phyloP scores from a whole-genome alignment of 768 basidiomycete species.

The Termitomyces heimii region DNA sequence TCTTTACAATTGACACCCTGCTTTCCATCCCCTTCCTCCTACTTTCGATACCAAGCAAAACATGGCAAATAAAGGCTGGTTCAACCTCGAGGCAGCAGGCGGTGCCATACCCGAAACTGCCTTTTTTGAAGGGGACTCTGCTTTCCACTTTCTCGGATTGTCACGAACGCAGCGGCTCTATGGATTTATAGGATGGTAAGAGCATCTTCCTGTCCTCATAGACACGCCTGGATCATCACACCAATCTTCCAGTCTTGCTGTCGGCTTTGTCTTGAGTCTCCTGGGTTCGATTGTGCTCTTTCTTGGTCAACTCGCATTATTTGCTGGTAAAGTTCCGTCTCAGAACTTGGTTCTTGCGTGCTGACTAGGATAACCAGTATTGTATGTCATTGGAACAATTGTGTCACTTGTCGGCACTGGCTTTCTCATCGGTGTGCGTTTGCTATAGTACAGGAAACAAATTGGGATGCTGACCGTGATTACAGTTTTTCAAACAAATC shows the following conservation, averaged over 20 bases:
- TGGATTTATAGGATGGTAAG: constrained; percentile 82
- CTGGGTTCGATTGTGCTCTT: constrained; percentile 77
- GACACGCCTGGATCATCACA: not conserved
- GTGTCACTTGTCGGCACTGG: constrained; percentile 84
- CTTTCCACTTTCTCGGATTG: constrained; percentile 74
- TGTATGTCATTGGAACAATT: constrained; percentile 80
- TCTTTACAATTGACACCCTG: not conserved
- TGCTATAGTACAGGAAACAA: not conserved
- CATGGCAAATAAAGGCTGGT: constrained; percentile 73
- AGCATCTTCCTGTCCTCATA: not conserved
- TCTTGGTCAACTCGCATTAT: constrained; percentile 58
- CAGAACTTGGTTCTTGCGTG: not conserved
- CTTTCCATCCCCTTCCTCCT: not conserved
- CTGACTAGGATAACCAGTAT: constrained; percentile 38
- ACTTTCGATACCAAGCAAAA: constrained; percentile 1
- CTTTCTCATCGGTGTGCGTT: constrained; percentile 81
- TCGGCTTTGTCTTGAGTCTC: constrained; percentile 77
- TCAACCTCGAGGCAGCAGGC: constrained; percentile 71
- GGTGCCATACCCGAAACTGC: constrained; percentile 67
- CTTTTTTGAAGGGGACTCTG: constrained; percentile 86
- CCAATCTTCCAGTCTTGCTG: constrained; percentile 47
- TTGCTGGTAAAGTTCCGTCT: constrained; percentile 57
- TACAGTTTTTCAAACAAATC: constrained; percentile 71
- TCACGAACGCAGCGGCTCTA: constrained; percentile 79
- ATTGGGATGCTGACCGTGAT: constrained; percentile 1